Conservation (phyloP, 306 rosid genomes). For the Rosa rugosa region DNA sequence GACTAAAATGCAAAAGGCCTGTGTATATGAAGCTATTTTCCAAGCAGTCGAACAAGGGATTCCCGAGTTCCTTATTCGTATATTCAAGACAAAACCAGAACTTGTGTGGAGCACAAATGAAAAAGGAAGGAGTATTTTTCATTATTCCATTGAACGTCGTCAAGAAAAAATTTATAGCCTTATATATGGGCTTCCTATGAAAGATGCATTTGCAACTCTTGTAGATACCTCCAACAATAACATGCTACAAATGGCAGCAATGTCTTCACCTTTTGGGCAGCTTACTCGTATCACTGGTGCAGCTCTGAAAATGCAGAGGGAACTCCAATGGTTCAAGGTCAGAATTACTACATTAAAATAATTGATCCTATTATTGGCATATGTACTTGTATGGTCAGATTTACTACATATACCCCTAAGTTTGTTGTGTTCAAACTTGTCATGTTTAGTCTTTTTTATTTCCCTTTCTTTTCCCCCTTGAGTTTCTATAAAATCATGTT, state of each 20-base stretch:
- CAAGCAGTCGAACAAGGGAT: not conserved
- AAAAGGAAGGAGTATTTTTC: not conserved
- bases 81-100: not conserved
- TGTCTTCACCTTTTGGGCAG: not conserved
- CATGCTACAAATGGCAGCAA: conserved; percentile 19
- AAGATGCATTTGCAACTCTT: not conserved
- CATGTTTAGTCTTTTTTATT: too few relatives aligned
- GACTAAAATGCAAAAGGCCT: fast-evolving
- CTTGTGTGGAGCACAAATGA: fast-evolving
- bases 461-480: too few relatives aligned
- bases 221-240: fast-evolving
- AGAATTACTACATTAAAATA: too few relatives aligned
- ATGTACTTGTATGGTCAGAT: too few relatives aligned
- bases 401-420: too few relatives aligned
- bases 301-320: not conserved
- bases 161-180: conserved; percentile 17
- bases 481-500: too few relatives aligned
- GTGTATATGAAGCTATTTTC: not conserved
- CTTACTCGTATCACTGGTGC: conserved; percentile 15
- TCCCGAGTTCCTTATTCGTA: not conserved
- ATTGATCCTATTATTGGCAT: too few relatives aligned
- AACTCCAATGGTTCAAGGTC: not conserved
- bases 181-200: not conserved
- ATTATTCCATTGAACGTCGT: not conserved
- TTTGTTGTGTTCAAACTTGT: too few relatives aligned